phyloP scores from a whole-genome alignment of 2,329 filamentous ascomycete genomes.

The Apiospora sp. region DNA sequence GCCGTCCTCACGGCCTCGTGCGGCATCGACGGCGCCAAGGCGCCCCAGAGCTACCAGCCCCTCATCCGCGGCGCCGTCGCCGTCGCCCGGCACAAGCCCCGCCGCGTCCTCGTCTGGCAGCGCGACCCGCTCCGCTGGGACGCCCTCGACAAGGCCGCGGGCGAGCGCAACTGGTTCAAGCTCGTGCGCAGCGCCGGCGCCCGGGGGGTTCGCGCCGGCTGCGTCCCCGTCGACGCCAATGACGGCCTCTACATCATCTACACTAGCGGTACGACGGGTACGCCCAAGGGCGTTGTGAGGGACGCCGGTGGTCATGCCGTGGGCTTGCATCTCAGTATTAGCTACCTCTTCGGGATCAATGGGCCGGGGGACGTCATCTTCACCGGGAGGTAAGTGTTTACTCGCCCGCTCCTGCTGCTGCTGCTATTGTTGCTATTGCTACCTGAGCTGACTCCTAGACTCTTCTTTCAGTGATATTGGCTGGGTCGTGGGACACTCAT shows the following conservation, averaged over 20 bases:
- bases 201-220: conserved; percentile 72
- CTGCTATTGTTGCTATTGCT: background rate
- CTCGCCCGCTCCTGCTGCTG: background rate
- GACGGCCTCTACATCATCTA: conserved; percentile 29
- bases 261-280: conserved; percentile 29
- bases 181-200: conserved; percentile 75
- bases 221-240: conserved; percentile 72
- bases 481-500: conserved; percentile 88
- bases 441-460: background rate
- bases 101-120: conserved; percentile 83
- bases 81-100: conserved; percentile 74
- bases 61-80: conserved; percentile 78
- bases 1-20: conserved; percentile 89
- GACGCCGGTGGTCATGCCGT: conserved; percentile 89
- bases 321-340: conserved; percentile 81
- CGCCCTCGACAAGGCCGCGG: conserved; percentile 67
- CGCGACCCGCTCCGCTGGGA: conserved; percentile 69
- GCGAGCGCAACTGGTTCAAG: conserved; percentile 82
- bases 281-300: conserved; percentile 48
- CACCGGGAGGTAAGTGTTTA: conserved; percentile 54
- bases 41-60: conserved; percentile 77
- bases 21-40: conserved; percentile 87
- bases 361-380: conserved; percentile 78
- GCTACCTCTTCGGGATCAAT: conserved; percentile 82
- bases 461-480: conserved; percentile 71